phyloP scores from a whole-genome alignment of 2,329 filamentous ascomycete species.

The Gaeumannomyces sp. region DNA sequence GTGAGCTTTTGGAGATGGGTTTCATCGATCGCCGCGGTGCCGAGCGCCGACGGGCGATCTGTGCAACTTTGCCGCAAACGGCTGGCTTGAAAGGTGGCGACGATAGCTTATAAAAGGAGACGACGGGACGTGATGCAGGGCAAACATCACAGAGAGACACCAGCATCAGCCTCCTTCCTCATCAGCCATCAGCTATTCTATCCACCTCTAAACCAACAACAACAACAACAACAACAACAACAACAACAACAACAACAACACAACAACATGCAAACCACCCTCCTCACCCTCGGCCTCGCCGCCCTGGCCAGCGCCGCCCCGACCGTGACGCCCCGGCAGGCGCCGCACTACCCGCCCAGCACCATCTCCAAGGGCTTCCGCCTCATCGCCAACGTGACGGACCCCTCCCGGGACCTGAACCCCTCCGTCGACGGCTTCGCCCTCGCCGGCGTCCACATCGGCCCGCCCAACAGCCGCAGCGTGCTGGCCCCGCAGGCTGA shows the following conservation, averaged over 20 bases:
- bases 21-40: too few relatives aligned
- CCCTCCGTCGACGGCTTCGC: constrained; percentile 34
- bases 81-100: too few relatives aligned
- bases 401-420: constrained; percentile 31
- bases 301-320: constrained; percentile 6
- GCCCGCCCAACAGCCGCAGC: constrained; percentile 34
- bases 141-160: too few relatives aligned
- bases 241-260: too few relatives aligned
- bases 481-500: constrained; percentile 24
- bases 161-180: too few relatives aligned
- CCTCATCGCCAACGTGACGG: constrained; percentile 31
- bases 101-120: too few relatives aligned
- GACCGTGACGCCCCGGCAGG: background rate
- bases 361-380: constrained; percentile 10
- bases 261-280: background rate
- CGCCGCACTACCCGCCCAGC: constrained; percentile 4
- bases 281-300: constrained; percentile 5
- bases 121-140: too few relatives aligned
- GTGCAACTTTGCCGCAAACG: too few relatives aligned
- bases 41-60: too few relatives aligned
- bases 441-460: constrained; percentile 36
- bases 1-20: too few relatives aligned
- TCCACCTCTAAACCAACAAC: background rate
- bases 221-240: too few relatives aligned
- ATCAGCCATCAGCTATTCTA: too few relatives aligned